These are phyloP conservation scores for Candida buenavistaensis DNA, from an alignment of 1,139 yeast species.

Conservation along the genomic window DNA sequence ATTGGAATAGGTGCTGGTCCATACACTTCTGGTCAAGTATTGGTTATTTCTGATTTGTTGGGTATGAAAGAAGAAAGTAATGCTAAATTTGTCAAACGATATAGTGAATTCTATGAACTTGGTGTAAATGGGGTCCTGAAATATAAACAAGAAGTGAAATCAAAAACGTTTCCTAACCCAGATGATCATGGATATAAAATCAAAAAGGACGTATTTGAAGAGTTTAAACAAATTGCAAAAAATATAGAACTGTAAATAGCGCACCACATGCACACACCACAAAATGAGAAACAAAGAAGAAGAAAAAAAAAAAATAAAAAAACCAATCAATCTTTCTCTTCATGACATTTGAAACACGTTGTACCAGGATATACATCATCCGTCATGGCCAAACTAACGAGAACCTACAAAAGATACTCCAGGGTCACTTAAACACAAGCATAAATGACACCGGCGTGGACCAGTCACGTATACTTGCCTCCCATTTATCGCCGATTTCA, in stretches of 20 bases:
- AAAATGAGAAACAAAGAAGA: neutral
- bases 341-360: constrained; percentile 35
- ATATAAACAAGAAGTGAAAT: constrained; percentile 62
- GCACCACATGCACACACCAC: neutral
- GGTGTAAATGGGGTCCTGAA: constrained; percentile 53
- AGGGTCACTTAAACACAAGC: constrained; percentile 69
- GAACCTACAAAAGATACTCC: constrained; percentile 64
- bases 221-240: constrained; percentile 31
- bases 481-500: constrained; percentile 33
- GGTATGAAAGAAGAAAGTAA: constrained; percentile 58
- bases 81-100: constrained; percentile 80
- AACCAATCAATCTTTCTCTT: constrained; percentile 1
- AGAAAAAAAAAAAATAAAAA: constrained; percentile 3
- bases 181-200: constrained; percentile 70
- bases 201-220: constrained; percentile 60
- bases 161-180: constrained; percentile 56
- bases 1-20: constrained; percentile 97
- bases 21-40: constrained; percentile 81
- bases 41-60: constrained; percentile 81
- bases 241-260: constrained; percentile 3
- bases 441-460: constrained; percentile 57
- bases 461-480: constrained; percentile 57
- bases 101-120: constrained; percentile 50
- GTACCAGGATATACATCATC: constrained; percentile 61
- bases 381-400: constrained; percentile 84